These are phyloP conservation scores for Lathyrus tuberosus DNA, from an alignment of 306 rosid species.

Conservation along the genomic window DNA sequence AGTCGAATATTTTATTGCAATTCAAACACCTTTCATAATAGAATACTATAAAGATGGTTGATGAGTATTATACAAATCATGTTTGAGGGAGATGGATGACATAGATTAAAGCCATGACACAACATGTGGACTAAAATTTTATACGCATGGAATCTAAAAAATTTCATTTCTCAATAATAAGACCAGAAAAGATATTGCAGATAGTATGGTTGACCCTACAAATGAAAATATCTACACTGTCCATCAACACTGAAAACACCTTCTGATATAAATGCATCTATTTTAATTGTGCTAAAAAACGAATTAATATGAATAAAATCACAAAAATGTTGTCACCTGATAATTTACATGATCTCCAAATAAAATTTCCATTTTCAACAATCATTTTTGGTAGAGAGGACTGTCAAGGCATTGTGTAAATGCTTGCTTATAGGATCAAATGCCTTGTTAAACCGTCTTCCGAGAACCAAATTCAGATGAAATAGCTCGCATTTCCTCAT, in stretches of 20 bases:
- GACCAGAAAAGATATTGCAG: slow-evolving; percentile 24
- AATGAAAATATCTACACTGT: slow-evolving; percentile 27
- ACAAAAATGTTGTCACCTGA: slow-evolving; percentile 25
- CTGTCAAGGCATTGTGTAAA: slow-evolving; percentile 22
- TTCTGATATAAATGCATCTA: slow-evolving; percentile 14
- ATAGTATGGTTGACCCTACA: slow-evolving; percentile 19
- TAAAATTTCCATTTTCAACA: slow-evolving; percentile 32
- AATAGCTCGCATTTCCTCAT: slow-evolving; percentile 32
- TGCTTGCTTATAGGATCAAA: slow-evolving; percentile 29
- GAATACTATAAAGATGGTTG: no score
- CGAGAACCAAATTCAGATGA: slow-evolving; percentile 29
- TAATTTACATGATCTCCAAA: slow-evolving; percentile 28
- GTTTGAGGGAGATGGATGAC: no score
- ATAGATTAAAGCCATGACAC: background rate
- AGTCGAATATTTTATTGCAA: no score
- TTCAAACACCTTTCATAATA: no score
- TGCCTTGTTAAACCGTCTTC: background rate
- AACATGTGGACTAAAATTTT: background rate
- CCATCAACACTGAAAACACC: slow-evolving; percentile 33
- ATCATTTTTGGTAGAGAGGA: slow-evolving; percentile 22
- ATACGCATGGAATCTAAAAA: slow-evolving; percentile 12
- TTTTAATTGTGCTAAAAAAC: slow-evolving; percentile 26
- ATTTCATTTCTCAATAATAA: slow-evolving; percentile 24
- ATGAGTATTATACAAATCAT: no score
- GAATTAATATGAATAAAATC: slow-evolving; percentile 8